phyloP scores from a whole-genome alignment of 495 filamentous ascomycete species.

The Penicillium pancosmium region DNA sequence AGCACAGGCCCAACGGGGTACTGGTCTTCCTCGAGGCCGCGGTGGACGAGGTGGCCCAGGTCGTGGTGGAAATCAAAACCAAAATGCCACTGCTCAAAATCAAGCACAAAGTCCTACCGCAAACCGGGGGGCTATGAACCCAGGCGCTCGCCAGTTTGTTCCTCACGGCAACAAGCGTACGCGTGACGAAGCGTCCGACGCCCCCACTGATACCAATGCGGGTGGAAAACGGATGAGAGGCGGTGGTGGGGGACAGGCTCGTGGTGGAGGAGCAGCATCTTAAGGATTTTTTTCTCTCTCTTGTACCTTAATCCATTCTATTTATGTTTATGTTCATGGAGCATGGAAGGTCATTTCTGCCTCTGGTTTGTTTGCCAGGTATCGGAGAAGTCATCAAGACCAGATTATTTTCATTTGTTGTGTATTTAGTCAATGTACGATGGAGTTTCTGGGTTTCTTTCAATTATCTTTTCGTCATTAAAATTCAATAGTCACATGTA shows the following conservation, averaged over 20 bases:
- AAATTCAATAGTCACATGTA: too few relatives aligned
- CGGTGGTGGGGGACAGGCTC: slow-evolving; percentile 39
- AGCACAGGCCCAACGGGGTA: slow-evolving; percentile 34
- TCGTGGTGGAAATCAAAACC: slow-evolving; percentile 50
- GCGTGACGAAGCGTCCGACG: slow-evolving; percentile 62
- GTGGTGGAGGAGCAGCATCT: slow-evolving; percentile 12
- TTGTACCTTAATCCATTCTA: slow-evolving; percentile 15
- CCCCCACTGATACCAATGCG: slow-evolving; percentile 37
- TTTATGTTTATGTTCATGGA: slow-evolving; percentile 11
- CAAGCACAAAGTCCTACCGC: slow-evolving; percentile 38
- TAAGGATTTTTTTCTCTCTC: slow-evolving; percentile 19
- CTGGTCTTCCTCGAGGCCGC: slow-evolving; percentile 49
- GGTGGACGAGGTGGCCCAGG: slow-evolving; percentile 46
- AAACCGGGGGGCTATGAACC: slow-evolving; percentile 49
- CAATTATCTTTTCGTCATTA: too few relatives aligned
- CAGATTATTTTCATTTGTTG: slow-evolving; percentile 12
- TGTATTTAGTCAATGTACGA: slow-evolving; percentile 26
- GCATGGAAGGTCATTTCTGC: background rate
- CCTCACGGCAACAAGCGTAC: slow-evolving; percentile 66
- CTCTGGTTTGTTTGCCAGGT: background rate
- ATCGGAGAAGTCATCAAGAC: background rate
- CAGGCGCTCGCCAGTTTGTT: slow-evolving; percentile 61
- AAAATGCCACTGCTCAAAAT: slow-evolving; percentile 26
- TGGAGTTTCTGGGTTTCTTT: slow-evolving; percentile 8
- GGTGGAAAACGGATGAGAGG: slow-evolving; percentile 58